Conservation (phyloP, 2,329 filamentous ascomycete species). For the Onygenales sp. region DNA sequence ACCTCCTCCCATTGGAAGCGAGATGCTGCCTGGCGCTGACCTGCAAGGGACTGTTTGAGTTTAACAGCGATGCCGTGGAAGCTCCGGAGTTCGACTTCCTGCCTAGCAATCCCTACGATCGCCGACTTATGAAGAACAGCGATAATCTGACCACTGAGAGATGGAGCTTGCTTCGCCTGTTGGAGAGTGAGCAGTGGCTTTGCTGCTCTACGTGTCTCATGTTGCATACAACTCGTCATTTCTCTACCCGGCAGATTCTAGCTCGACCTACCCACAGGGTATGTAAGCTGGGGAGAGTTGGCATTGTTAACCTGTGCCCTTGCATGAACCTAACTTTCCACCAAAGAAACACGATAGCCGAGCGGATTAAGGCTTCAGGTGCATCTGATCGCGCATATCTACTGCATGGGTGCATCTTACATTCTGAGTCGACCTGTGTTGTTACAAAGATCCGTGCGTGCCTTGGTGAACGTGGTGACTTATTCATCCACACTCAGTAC, state of each 20-base stretch:
- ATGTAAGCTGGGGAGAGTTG: not conserved
- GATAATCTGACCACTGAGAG: not conserved
- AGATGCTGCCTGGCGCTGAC: constrained; percentile 1
- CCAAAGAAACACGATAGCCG: not conserved
- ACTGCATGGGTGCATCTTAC: not conserved
- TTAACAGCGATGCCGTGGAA: not conserved
- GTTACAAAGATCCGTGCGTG: not conserved
- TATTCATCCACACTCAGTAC: not conserved
- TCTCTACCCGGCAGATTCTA: not conserved
- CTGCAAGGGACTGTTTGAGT: not conserved
- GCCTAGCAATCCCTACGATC: not conserved
- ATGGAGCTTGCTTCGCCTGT: not conserved
- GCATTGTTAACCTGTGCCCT: constrained; percentile 1
- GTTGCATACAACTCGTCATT: not conserved
- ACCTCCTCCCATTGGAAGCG: not conserved
- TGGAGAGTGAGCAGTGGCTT: constrained; percentile 2
- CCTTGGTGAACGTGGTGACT: not conserved
- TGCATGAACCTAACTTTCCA: not conserved
- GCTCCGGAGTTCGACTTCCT: not conserved
- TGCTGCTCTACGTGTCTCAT: constrained; percentile 1
- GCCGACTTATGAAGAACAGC: not conserved
- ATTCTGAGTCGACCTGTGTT: not conserved
- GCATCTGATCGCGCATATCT: not conserved
- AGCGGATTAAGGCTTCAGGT: not conserved
- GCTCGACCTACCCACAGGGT: not conserved